phyloP scores from a whole-genome alignment of 192 early-diverging fungal genomes.

The Chytriomyces hyalinus region DNA sequence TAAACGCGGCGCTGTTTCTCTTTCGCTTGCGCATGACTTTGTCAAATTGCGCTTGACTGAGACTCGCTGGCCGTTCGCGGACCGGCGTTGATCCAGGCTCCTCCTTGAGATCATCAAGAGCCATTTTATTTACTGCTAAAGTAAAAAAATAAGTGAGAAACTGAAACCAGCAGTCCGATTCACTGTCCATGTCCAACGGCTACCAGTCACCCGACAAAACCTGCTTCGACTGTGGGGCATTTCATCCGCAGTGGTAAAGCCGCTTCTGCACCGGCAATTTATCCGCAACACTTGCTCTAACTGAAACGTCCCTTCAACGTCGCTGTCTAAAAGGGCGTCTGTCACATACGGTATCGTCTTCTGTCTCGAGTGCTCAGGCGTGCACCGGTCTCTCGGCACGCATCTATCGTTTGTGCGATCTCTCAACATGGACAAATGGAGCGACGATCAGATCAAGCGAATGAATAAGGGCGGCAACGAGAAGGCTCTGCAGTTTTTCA shows the following conservation, averaged over 20 bases:
- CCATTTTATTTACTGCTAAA: too few relatives aligned
- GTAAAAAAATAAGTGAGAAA: too few relatives aligned
- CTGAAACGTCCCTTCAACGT: conserved; percentile 67
- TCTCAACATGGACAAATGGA: conserved; percentile 98
- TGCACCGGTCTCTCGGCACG: conserved; percentile 43
- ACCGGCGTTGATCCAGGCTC: too few relatives aligned
- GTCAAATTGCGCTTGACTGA: too few relatives aligned
- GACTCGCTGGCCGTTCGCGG: too few relatives aligned
- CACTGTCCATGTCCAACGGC: background rate
- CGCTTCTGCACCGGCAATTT: background rate
- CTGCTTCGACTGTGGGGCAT: conserved; percentile 91
- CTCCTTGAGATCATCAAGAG: too few relatives aligned
- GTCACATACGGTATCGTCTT: conserved; percentile 95
- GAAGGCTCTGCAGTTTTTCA: conserved; percentile 85
- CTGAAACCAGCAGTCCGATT: too few relatives aligned
- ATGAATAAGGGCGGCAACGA: conserved; percentile 94
- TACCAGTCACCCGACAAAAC: conserved; percentile 39
- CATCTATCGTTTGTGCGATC: conserved; percentile 94
- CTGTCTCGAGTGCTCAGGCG: conserved; percentile 60
- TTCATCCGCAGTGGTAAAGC: conserved; percentile 49
- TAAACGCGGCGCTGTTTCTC: conserved; percentile 3
- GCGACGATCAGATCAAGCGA: conserved; percentile 89
- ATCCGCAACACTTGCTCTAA: conserved; percentile 19
- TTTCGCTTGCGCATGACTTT: background rate
- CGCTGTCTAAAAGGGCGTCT: conserved; percentile 61